Base-by-base conservation (phyloP, 495 filamentous ascomycete genomes). In the Aspergillus homomorphus region DNA sequence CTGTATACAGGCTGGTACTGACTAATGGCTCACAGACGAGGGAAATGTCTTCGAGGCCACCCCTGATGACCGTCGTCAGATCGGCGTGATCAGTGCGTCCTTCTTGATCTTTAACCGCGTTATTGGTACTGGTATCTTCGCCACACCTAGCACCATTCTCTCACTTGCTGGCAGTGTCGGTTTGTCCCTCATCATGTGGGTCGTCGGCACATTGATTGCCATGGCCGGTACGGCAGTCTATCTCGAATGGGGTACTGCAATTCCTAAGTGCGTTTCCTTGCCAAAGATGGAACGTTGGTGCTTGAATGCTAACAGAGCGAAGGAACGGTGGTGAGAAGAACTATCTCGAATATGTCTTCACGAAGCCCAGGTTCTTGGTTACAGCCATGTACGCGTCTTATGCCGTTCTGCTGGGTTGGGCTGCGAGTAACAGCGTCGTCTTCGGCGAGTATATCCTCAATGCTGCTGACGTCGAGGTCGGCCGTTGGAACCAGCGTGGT, bases 361-460 rank as follows among this genome's bases (percentile, higher is more conserved):
- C 78, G 42, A 82, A 80, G 54, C 86, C 87, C 15, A 82, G 80
- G 61, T 88, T 86, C 73, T 70, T 89, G 1, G 82, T 79, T n/a
- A 87, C 84, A 0, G 82, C 78, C 58, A 78, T 88, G 61, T 83
- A 84, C 62, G 82, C 82, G 7, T 74, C 82, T 1, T 84, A 85
- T 58, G 80, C 84, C 55, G 73, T 86, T 26, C 57, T 81, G 22
- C 70, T 83, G 7, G 80, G 80, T 12, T 80, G 75, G 75, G 76
- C 75, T 1, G 79, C 84, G 0, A 84, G 81, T 59, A 91, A 90
- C 67, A 80, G 83, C 9, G 79, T 90, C 61, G 80, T 88, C 18
- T 90, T 90, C 50, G 86, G 86, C 38, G 77, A 84, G 50, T 89
- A 90, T 58, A 80, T 90, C 49, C 79, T 90, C 53, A 79, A 80